phyloP scores from a whole-genome alignment of 2,329 filamentous ascomycete genomes.

The Macrophomina pseudophaseolina region DNA sequence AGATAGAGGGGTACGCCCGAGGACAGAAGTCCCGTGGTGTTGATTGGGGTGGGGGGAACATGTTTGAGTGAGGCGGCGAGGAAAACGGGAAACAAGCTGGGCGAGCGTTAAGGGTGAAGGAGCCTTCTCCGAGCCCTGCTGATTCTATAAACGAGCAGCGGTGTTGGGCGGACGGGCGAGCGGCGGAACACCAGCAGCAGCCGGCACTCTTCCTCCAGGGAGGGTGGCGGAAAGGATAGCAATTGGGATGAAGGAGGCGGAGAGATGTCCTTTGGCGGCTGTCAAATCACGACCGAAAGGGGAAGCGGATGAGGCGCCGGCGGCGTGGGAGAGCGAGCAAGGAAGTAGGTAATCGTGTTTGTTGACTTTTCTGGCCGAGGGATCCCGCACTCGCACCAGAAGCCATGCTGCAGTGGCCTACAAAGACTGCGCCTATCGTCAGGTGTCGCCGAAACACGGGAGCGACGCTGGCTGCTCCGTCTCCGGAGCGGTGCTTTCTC shows the following conservation, averaged over 20 bases:
- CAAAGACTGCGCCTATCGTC: not conserved
- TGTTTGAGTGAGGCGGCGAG: not conserved
- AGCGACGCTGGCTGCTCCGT: not conserved
- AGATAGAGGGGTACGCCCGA: not conserved
- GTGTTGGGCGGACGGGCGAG: not conserved
- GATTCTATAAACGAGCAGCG: not conserved
- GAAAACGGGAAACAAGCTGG: not conserved
- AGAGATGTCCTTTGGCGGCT: not conserved
- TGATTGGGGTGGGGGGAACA: not conserved
- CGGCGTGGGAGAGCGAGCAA: not conserved
- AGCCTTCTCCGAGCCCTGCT: not conserved
- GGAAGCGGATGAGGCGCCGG: not conserved
- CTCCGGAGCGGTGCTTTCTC: not conserved
- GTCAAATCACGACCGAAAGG: not conserved
- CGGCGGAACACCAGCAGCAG: not conserved
- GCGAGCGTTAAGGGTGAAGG: not conserved
- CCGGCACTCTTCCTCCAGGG: too few relatives aligned
- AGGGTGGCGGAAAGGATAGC: not conserved
- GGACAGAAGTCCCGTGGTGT: not conserved
- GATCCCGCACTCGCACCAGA: not conserved
- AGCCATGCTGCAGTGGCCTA: not conserved
- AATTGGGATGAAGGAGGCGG: not conserved
- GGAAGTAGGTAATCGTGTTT: conserved; percentile 18
- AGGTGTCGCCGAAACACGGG: not conserved
- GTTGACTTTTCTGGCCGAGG: not conserved